Percentiles rank a stretch among this genome's conserved stretches.
These are phyloP conservation scores for Saccharomyces hybrid DNA, from an alignment of 1,139 yeast genomes.

Conservation along the genomic window DNA sequence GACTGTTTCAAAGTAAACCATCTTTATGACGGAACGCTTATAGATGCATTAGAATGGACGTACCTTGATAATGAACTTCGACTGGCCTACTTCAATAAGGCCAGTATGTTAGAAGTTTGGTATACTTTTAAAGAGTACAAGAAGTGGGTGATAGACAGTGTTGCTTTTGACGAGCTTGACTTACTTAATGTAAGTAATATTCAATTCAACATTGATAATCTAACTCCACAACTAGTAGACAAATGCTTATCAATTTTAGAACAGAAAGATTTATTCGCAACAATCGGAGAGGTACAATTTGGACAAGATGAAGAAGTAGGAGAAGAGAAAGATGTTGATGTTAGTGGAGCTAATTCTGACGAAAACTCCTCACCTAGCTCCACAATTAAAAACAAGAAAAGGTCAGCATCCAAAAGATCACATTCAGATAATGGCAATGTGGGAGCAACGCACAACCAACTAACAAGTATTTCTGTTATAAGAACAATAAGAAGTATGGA, in stretches of 20 bases:
- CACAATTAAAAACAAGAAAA: neutral
- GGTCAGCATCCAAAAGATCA: neutral
- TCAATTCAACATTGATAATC: conserved; percentile 14
- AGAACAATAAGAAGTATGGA: conserved; percentile 16
- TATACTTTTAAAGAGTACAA: conserved; percentile 22
- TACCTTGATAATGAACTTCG: conserved; percentile 14
- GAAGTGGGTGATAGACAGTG: conserved; percentile 14
- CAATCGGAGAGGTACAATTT: conserved; percentile 15
- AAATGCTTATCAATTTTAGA: conserved; percentile 9
- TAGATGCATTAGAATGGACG: conserved; percentile 24
- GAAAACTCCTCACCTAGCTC: neutral
- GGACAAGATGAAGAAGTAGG: conserved; percentile 12
- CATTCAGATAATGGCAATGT: neutral
- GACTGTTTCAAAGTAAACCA: conserved; percentile 27
- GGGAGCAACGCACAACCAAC: neutral
- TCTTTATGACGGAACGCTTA: conserved; percentile 17
- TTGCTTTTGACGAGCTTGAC: conserved; percentile 7
- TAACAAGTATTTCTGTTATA: conserved; percentile 3
- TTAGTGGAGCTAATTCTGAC: conserved; percentile 6
- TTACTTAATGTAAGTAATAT: conserved; percentile 6
- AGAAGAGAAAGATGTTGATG: neutral
- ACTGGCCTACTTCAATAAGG: conserved; percentile 19
- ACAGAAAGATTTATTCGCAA: conserved; percentile 10
- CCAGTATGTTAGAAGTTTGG: conserved; percentile 25
- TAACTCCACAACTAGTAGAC: conserved; percentile 5